Conservation (phyloP, 306 rosid species). For the Calophaca sinica region DNA sequence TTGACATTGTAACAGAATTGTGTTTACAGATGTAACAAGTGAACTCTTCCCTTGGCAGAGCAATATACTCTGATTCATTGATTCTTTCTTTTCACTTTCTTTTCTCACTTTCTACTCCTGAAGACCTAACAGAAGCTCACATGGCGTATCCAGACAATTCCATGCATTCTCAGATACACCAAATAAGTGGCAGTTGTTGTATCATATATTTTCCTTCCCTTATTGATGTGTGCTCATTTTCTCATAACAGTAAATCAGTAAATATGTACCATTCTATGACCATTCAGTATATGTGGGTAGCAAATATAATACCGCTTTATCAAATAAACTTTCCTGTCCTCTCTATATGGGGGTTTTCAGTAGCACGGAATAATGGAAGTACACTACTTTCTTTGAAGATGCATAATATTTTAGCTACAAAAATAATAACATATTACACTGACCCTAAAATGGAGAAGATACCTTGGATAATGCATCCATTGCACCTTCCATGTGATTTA, state of each 20-base stretch:
- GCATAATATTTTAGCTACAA: constrained; percentile 17
- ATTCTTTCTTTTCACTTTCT: neutral
- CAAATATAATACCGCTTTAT: constrained; percentile 1
- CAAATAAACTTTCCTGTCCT: constrained; percentile 19
- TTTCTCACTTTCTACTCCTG: neutral
- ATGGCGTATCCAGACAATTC: neutral
- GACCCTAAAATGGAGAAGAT: constrained; percentile 31
- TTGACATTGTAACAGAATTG: neutral
- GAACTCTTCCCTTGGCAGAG: neutral
- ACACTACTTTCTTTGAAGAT: constrained; percentile 16
- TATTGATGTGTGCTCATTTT: constrained; percentile 11
- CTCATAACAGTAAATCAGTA: neutral
- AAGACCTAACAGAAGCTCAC: constrained; percentile 12
- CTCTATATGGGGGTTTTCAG: constrained; percentile 14
- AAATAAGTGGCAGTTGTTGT: neutral
- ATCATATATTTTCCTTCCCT: constrained; percentile 10
- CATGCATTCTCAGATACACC: neutral
- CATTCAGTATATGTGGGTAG: neutral
- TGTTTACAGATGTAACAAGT: neutral
- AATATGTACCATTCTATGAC: constrained; percentile 19
- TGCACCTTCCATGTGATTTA: constrained; percentile 99
- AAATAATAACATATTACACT: constrained; percentile 15
- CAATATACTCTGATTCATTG: neutral
- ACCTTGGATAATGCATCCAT: constrained; percentile 99
- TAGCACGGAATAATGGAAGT: constrained; percentile 21